These are phyloP conservation scores for Yamadazyma sp. DNA, from an alignment of 805 yeast species.

Conservation along the genomic window DNA sequence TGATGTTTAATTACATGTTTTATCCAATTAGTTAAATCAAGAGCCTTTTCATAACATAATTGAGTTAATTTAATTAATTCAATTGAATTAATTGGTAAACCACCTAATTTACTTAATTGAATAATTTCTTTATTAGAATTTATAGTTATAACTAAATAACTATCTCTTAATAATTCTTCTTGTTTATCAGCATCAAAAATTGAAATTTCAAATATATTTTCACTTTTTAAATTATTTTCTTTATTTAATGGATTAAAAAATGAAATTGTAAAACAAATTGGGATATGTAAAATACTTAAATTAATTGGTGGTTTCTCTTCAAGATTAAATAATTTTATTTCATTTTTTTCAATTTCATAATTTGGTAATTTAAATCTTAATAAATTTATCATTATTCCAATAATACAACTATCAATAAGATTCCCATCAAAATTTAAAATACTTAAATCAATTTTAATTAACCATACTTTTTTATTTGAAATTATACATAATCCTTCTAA, in stretches of 20 bases:
- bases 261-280: conserved; percentile 86
- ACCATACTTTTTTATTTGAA: conserved; percentile 92
- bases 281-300: conserved; percentile 80
- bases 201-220: conserved; percentile 53
- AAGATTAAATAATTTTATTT: conserved; percentile 60
- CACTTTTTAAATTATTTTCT: conserved; percentile 72
- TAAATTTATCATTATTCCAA: conserved; percentile 85
- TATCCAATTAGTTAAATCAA: conserved; percentile 61
- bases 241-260: conserved; percentile 67
- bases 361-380: conserved; percentile 84
- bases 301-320: conserved; percentile 87
- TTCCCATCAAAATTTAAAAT: conserved; percentile 91
- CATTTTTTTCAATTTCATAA: conserved; percentile 39
- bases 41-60: conserved; percentile 63
- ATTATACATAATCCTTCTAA: conserved; percentile 85
- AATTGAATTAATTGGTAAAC: conserved; percentile 73
- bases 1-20: conserved; percentile 54
- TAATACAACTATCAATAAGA: conserved; percentile 82
- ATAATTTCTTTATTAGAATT: conserved; percentile 90
- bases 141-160: conserved; percentile 78
- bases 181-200: conserved; percentile 72
- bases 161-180: conserved; percentile 76
- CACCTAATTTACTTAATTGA: conserved; percentile 89
- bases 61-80: conserved; percentile 65
- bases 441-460: conserved; percentile 84